A percentile compares a stretch with the other conserved stretches of the same genome.
These are phyloP conservation scores for Neurospora sp. DNA, from an alignment of 495 filamentous ascomycete species.

Conservation along the genomic window DNA sequence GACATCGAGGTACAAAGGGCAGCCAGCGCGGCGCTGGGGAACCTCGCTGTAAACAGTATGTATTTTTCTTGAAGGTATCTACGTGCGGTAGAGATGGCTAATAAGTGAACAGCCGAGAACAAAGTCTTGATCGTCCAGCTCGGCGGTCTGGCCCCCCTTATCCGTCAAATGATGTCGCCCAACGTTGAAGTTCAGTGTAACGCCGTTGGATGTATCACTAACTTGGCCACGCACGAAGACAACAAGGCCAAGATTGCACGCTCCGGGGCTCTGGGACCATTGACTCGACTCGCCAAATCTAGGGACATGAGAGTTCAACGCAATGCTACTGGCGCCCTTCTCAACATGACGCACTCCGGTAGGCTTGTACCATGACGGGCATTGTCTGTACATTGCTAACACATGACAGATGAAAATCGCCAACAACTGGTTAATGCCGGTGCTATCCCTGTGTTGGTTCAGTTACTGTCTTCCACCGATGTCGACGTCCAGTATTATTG, in stretches of 20 bases:
- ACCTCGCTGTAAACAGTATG: constrained; percentile 93
- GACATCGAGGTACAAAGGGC: constrained; percentile 97
- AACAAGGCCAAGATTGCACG: constrained; percentile 98
- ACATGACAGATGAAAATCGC: constrained; percentile 74
- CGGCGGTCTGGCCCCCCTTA: constrained; percentile 82
- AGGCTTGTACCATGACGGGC: constrained; percentile 18
- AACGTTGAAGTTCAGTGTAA: constrained; percentile 99
- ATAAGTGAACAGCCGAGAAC: constrained; percentile 70
- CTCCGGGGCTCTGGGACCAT: constrained; percentile 81
- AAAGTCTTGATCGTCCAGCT: constrained; percentile 92
- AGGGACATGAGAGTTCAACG: constrained; percentile 98
- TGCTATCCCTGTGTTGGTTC: constrained; percentile 92
- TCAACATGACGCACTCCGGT: constrained; percentile 99
- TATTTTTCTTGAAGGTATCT: constrained; percentile 3
- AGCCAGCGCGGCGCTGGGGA: constrained; percentile 90
- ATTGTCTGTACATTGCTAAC: constrained; percentile 14
- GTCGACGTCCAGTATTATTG: constrained; percentile 99
- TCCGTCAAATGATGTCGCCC: constrained; percentile 96
- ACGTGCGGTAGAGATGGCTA: constrained; percentile 25
- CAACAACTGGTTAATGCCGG: constrained; percentile 95
- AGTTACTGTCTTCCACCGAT: constrained; percentile 80
- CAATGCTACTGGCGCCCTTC: constrained; percentile 88
- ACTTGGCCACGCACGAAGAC: constrained; percentile 94
- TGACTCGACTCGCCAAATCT: constrained; percentile 88
- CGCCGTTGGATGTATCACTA: constrained; percentile 96